These are phyloP conservation scores for Trichoderma oligosporum DNA, from an alignment of 2,329 filamentous ascomycete genomes.

Conservation along the genomic window DNA sequence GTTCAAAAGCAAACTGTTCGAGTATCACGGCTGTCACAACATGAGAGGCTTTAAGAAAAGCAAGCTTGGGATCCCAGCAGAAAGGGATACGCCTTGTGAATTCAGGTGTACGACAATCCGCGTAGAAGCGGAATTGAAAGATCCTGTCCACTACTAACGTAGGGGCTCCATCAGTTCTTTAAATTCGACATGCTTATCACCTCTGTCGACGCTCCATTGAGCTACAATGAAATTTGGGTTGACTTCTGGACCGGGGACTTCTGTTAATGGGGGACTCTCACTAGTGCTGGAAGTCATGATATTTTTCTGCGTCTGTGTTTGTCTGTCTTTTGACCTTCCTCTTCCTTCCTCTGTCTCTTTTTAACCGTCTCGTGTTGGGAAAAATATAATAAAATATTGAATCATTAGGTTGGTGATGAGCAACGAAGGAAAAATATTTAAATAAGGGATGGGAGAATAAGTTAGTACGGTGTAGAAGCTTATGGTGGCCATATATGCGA, in stretches of 20 bases:
- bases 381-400: not conserved
- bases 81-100: slow-evolving; percentile 50
- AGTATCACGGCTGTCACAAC: slow-evolving; percentile 56
- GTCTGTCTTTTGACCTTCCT: not conserved
- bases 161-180: not conserved
- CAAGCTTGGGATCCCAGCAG: slow-evolving; percentile 59
- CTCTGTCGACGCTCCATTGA: not conserved
- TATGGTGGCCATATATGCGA: not conserved
- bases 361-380: not conserved
- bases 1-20: slow-evolving; percentile 51
- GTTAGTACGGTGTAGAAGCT: not conserved
- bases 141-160: slow-evolving; percentile 2
- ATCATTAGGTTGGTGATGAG: not conserved
- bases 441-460: not conserved
- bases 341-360: not conserved
- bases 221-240: not conserved
- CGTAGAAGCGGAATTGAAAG: not conserved
- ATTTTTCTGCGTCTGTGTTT: not conserved
- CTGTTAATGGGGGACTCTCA: not conserved
- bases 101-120: not conserved
- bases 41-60: slow-evolving; percentile 65
- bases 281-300: not conserved
- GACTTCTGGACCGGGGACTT: not conserved
- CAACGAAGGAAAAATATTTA: not conserved
- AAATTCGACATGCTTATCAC: not conserved